These are phyloP conservation scores for Bombardia bombarda DNA, from an alignment of 495 filamentous ascomycete genomes.

Conservation along the genomic window DNA sequence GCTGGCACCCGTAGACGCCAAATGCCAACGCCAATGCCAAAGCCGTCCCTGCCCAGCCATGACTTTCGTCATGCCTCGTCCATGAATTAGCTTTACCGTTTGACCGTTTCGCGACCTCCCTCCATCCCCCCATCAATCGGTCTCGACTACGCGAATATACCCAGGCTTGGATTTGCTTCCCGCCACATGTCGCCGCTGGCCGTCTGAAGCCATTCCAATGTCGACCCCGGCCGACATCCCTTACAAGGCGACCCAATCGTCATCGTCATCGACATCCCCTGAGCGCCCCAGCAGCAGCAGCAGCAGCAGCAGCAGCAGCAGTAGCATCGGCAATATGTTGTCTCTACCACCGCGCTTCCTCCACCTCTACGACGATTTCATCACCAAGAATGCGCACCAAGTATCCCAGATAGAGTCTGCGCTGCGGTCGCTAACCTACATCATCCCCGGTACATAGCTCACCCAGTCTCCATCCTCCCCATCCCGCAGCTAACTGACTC, in stretches of 20 bases:
- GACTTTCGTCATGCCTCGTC: background rate
- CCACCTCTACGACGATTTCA: conserved; percentile 78
- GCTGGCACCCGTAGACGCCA: background rate
- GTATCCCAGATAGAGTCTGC: conserved; percentile 91
- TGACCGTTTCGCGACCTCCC: background rate
- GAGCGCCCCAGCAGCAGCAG: background rate
- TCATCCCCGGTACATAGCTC: conserved; percentile 68
- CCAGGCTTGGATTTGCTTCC: too few relatives aligned
- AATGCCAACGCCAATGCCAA: background rate
- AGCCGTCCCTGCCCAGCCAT: background rate
- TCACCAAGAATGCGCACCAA: conserved; percentile 85
- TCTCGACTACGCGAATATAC: too few relatives aligned
- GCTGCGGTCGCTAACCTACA: conserved; percentile 84
- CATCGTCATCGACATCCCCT: background rate
- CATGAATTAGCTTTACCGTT: too few relatives aligned
- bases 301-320: too few relatives aligned
- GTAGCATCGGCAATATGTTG: conserved; percentile 6
- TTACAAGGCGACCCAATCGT: background rate
- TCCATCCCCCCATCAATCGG: background rate
- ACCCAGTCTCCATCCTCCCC: background rate
- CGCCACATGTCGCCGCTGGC: background rate
- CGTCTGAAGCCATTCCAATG: too few relatives aligned
- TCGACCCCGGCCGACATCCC: background rate
- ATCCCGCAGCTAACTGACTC: conserved; percentile 8
- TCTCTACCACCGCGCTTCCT: conserved; percentile 66